phyloP scores from a whole-genome alignment of 2,329 filamentous ascomycete genomes.

The Colletotrichum filicis region DNA sequence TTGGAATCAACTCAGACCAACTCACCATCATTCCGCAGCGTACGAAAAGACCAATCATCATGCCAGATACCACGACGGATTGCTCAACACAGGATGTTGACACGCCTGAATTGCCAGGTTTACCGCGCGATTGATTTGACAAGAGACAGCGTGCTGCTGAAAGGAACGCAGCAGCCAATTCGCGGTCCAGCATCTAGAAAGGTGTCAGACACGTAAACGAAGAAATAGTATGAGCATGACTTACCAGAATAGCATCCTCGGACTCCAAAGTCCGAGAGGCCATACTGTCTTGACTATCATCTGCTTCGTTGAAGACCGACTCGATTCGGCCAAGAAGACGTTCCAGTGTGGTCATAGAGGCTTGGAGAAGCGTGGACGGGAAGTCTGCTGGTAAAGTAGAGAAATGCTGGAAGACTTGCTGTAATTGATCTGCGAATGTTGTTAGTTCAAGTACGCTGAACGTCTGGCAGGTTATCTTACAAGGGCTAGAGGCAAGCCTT shows the following conservation, averaged over 20 bases:
- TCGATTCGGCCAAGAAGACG: conserved; percentile 59
- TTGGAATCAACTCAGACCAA: conserved; percentile 11
- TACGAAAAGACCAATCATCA: conserved; percentile 57
- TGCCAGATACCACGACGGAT: conserved; percentile 56
- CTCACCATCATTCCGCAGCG: conserved; percentile 54
- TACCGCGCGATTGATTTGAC: conserved; percentile 36
- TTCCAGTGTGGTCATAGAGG: conserved; percentile 58
- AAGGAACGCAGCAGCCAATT: conserved; percentile 59
- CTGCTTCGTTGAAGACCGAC: conserved; percentile 50
- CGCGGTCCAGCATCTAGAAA: conserved; percentile 57
- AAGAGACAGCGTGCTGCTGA: conserved; percentile 56
- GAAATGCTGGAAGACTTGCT: conserved; percentile 62
- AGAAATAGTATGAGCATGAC: conserved; percentile 7
- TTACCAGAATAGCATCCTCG: conserved; percentile 60
- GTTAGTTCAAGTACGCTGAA: conserved; percentile 32
- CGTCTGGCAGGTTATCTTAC: conserved; percentile 39
- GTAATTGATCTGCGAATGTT: conserved; percentile 53
- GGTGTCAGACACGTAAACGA: conserved; percentile 18
- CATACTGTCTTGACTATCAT: conserved; percentile 50
- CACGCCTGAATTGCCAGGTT: neutral
- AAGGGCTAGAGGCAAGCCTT: conserved; percentile 60
- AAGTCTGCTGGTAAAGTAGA: conserved; percentile 53
- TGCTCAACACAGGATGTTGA: conserved; percentile 54
- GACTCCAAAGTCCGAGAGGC: conserved; percentile 51
- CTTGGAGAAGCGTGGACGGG: conserved; percentile 59